Percentiles rank a stretch among this genome's conserved stretches.
These are phyloP conservation scores for Trypanosomatidae sp. DNA, from an alignment of 208 protist species.

Conservation along the genomic window DNA sequence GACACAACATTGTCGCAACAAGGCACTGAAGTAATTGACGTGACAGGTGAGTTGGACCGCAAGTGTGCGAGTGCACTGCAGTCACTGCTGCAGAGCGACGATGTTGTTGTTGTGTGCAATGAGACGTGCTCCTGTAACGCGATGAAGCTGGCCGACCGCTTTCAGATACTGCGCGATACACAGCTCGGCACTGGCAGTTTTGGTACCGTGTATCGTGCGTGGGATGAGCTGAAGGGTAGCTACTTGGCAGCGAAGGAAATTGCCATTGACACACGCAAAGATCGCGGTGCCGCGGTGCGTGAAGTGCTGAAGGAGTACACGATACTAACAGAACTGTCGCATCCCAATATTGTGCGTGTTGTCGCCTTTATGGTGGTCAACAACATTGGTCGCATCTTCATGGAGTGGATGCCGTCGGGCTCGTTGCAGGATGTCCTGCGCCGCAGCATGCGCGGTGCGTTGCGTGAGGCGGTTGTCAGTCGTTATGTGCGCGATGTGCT, in stretches of 20 bases:
- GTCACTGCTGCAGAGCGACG: constrained; percentile 24
- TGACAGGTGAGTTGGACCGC: neutral
- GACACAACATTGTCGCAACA: too few species aligned
- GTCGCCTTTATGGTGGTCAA: constrained; percentile 42
- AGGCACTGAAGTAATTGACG: neutral
- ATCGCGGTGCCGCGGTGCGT: constrained; percentile 10
- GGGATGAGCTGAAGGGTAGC: constrained; percentile 32
- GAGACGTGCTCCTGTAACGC: constrained; percentile 19
- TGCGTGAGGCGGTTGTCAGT: constrained; percentile 40
- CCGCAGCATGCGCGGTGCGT: constrained; percentile 8
- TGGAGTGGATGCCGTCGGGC: constrained; percentile 67
- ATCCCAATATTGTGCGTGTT: constrained; percentile 57
- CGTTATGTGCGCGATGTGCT: constrained; percentile 42
- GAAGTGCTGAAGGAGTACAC: constrained; percentile 60
- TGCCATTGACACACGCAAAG: constrained; percentile 16
- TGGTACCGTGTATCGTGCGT: constrained; percentile 37
- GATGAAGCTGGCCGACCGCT: constrained; percentile 29
- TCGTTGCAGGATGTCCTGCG: constrained; percentile 42
- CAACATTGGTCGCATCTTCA: constrained; percentile 37
- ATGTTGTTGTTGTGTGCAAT: constrained; percentile 52
- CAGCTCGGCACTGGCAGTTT: constrained; percentile 31
- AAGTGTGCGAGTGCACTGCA: constrained; percentile 5
- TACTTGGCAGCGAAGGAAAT: constrained; percentile 65
- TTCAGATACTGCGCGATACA: constrained; percentile 18
- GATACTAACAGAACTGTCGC: constrained; percentile 35